phyloP scores from a whole-genome alignment of 139 green algal genomes.

The Choricystis sp. region DNA sequence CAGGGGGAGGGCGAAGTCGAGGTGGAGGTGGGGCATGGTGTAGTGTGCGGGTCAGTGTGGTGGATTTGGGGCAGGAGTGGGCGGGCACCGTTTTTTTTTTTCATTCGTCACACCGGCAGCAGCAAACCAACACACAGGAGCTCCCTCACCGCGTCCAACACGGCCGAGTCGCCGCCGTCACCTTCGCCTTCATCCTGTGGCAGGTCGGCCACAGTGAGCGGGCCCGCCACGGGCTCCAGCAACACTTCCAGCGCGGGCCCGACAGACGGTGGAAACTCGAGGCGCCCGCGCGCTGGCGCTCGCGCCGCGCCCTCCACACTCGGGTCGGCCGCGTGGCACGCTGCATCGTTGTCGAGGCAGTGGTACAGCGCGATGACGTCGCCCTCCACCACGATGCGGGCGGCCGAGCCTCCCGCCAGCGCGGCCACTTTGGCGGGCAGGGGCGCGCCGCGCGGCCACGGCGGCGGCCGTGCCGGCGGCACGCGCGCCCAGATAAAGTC shows the following conservation, averaged over 20 bases:
- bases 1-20: too few relatives aligned
- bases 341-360: constrained; percentile 16
- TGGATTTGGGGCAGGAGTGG: too few relatives aligned
- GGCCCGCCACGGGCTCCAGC: too few relatives aligned
- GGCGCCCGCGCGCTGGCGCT: not conserved
- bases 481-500: constrained; percentile 18
- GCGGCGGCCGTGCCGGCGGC: constrained; percentile 2
- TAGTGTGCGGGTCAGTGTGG: too few relatives aligned
- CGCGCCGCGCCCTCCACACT: not conserved
- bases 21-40: too few relatives aligned
- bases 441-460: not conserved
- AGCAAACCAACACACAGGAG: too few relatives aligned
- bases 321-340: constrained; percentile 8
- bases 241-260: not conserved
- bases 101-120: too few relatives aligned
- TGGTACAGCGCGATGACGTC: constrained; percentile 18
- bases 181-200: too few relatives aligned
- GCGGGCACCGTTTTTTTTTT: too few relatives aligned
- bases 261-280: not conserved
- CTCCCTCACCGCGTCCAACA: too few relatives aligned
- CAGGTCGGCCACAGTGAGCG: too few relatives aligned
- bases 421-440: not conserved
- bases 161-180: too few relatives aligned
- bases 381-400: constrained; percentile 14
- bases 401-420: constrained; percentile 8